Evolutionary conservation across 495 filamentous ascomycete genomes (phyloP), one percentile per base, ranked within the genome.

Genomic region (Penicillium malachiteum): DNA sequence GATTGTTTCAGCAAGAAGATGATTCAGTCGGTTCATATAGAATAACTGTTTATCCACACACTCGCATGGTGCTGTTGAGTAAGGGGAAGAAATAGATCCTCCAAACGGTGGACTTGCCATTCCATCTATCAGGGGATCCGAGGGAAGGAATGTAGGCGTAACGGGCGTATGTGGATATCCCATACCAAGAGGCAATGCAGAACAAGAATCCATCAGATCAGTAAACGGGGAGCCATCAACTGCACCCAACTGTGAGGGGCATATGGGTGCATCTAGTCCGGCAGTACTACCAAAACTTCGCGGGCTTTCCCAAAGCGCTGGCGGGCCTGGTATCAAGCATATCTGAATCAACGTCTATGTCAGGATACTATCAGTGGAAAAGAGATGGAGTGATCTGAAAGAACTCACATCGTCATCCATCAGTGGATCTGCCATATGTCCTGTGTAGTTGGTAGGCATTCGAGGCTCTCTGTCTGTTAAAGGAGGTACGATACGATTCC

Each of bases 71-170:
- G 64, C 58, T 1, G 38, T 31, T 1, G 55, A 8, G 33, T 62
- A 66, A 0, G 63, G 56, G 0, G 65, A 68, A 7, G 65, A 54
- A 5, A 66, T 45, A 0, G 65, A 64, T 11, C 54, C 59, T 10
- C 64, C 69, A 9, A 73, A 63, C 7, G 69, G 63, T 5, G 64
- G 69, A 53, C 67, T 73, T 31, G 66, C 62, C 35, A 69, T 33
- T 3, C 67, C 64, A 37, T 72, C 69, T 48, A 58, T 55, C 38
- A 70, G 50, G 48, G 65, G 54, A 42, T 71, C 68, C 21, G 68
- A 65, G 43, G 70, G 60, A 8, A 74, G 54, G 21, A 71, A 71
- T 0, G 66, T 73, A n/a, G 73, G 71, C 11, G 74, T 73, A 48
- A 73, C 66, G 10, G 71, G 72, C 0, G 68, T 61, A 13, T 63